Conservation (phyloP, 2,329 filamentous ascomycete genomes). For the Geoglossum cookeanum region DNA sequence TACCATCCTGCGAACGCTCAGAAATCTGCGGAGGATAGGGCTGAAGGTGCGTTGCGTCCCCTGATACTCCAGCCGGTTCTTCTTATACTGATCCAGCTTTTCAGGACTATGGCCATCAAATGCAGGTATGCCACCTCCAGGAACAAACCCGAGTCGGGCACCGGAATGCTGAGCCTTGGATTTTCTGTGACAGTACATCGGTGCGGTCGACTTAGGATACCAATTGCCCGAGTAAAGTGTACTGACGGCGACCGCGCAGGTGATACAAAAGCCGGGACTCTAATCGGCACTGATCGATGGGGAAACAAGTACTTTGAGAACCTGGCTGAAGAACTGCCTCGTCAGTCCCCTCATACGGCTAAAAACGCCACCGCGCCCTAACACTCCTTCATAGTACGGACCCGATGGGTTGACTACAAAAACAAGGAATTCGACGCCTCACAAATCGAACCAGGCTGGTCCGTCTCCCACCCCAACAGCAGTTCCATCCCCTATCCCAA, state of each 20-base stretch:
- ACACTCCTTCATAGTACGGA: conserved; percentile 44
- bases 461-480: conserved; percentile 10
- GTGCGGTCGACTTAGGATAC: conserved; percentile 18
- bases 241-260: conserved; percentile 33
- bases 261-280: conserved; percentile 84
- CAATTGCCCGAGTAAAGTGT: conserved; percentile 8
- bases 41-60: conserved; percentile 44
- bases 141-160: background rate
- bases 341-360: conserved; percentile 32
- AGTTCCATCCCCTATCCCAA: background rate
- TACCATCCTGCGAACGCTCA: conserved; percentile 67
- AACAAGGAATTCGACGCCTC: conserved; percentile 66
- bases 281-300: conserved; percentile 70
- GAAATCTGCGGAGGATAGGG: conserved; percentile 73
- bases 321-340: conserved; percentile 66
- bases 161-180: background rate
- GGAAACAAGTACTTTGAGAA: conserved; percentile 99
- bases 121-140: conserved; percentile 50
- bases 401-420: conserved; percentile 95
- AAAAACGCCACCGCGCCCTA: background rate
- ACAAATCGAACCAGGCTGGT: conserved; percentile 86
- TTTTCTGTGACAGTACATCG: conserved; percentile 30
- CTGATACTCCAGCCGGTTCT: conserved; percentile 7
- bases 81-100: conserved; percentile 20
- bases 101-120: conserved; percentile 78